Evolutionary conservation across 225 moss, liverwort and hornwort genomes (phyloP).

Genomic region (Polytrichum commune): DNA sequence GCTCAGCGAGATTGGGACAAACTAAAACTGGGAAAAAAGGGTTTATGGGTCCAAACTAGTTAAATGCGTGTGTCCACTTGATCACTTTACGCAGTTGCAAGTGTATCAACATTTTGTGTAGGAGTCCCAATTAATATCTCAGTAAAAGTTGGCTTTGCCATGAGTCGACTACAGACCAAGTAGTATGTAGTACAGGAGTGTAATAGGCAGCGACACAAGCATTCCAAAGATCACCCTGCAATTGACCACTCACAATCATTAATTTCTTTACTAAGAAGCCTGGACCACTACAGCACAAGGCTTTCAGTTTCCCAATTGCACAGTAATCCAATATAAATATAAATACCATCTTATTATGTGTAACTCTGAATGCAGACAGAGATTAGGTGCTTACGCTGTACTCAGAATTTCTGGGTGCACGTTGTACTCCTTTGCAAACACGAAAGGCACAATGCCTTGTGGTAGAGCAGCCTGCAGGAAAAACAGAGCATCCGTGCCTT

Average conservation of each 20-base stretch:
- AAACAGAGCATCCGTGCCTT: neutral
- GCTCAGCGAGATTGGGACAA: no score
- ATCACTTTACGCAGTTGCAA: constrained; percentile 19
- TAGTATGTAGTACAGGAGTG: constrained; percentile 55
- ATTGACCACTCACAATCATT: neutral
- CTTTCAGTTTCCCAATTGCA: no score
- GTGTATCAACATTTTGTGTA: constrained; percentile 1
- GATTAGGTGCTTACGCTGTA: constrained; percentile 60
- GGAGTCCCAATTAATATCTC: constrained; percentile 9
- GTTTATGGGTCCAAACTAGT: constrained; percentile 22
- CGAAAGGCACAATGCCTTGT: constrained; percentile 96
- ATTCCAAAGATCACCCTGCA: constrained; percentile 58
- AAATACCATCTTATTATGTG: neutral
- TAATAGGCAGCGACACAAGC: constrained; percentile 51
- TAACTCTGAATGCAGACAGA: neutral
- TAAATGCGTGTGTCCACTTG: constrained; percentile 36
- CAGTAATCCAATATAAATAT: no score
- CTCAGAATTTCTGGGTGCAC: constrained; percentile 93
- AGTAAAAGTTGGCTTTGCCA: constrained; percentile 18
- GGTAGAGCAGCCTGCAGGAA: constrained; percentile 82
- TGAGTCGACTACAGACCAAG: constrained; percentile 39
- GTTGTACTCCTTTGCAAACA: constrained; percentile 96
- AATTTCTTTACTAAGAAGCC: neutral
- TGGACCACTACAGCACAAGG: neutral
- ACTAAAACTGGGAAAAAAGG: neutral